phyloP scores from a whole-genome alignment of 192 early-diverging fungal genomes.

The Lunasporangiospora selenospora region DNA sequence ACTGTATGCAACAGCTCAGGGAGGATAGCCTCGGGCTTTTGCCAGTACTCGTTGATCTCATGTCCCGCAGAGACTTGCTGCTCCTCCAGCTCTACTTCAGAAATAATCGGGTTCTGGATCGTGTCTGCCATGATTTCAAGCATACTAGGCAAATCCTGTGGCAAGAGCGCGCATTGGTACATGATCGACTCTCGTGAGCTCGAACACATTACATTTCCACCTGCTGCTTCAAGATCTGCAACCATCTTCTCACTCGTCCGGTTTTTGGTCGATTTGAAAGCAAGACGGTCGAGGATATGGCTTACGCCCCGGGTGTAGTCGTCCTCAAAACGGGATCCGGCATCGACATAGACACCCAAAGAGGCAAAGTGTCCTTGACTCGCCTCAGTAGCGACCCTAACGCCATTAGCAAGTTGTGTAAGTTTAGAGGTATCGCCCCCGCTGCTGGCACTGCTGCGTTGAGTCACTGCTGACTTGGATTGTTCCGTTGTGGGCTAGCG shows the following conservation, averaged over 20 bases:
- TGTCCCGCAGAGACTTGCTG: constrained; percentile 78
- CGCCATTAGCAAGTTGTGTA: constrained; percentile 88
- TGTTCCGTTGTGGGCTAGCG: no score
- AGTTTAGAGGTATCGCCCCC: constrained; percentile 47
- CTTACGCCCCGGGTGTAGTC: constrained; percentile 69
- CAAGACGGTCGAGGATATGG: constrained; percentile 90
- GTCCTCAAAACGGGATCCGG: constrained; percentile 89
- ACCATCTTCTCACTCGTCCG: constrained; percentile 74
- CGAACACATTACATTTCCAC: constrained; percentile 90
- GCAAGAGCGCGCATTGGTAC: constrained; percentile 94
- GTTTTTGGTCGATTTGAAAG: constrained; percentile 90
- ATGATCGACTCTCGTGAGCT: constrained; percentile 93
- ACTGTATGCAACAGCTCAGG: constrained; percentile 88
- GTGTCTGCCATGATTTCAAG: constrained; percentile 81
- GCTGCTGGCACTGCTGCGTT: neutral
- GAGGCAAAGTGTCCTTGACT: constrained; percentile 91
- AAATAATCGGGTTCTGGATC: constrained; percentile 76
- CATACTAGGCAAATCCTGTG: constrained; percentile 77
- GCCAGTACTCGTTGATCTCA: constrained; percentile 89
- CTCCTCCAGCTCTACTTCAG: constrained; percentile 82
- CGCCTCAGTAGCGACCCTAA: constrained; percentile 83
- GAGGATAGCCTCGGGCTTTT: constrained; percentile 84
- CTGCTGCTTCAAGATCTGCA: constrained; percentile 81
- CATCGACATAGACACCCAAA: constrained; percentile 89
- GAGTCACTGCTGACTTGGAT: no score